Evolutionary conservation across 108 stramenopile genomes (phyloP).

Genomic region (Nitzschia palea): DNA sequence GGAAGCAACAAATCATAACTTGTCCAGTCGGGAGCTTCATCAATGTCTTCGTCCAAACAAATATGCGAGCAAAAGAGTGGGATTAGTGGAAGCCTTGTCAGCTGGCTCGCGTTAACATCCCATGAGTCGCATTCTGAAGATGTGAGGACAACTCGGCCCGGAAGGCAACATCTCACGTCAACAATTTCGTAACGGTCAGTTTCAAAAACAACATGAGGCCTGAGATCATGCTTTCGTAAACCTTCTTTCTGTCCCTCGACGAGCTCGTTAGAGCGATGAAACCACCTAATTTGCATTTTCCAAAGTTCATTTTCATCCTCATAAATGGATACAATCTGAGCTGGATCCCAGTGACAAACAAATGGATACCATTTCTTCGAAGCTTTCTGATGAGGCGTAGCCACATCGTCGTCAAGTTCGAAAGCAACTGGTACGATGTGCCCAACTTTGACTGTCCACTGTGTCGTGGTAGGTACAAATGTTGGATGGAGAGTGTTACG

Average conservation of each 20-base stretch:
- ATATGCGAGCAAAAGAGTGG: constrained; percentile 31
- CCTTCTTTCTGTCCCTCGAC: constrained; percentile 7
- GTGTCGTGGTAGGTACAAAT: constrained; percentile 5
- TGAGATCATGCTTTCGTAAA: constrained; percentile 7
- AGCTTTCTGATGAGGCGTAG: neutral
- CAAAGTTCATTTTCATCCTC: constrained; percentile 33
- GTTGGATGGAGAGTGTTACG: neutral
- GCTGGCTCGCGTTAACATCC: constrained; percentile 1
- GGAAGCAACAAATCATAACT: constrained; percentile 22
- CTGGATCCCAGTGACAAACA: constrained; percentile 49
- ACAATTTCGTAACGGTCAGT: constrained; percentile 25
- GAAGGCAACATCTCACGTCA: constrained; percentile 11
- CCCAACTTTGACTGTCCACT: constrained; percentile 34
- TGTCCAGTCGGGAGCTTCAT: constrained; percentile 23
- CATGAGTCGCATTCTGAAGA: constrained; percentile 7
- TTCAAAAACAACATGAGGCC: constrained; percentile 36
- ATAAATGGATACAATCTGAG: constrained; percentile 61
- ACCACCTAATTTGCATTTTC: constrained; percentile 59
- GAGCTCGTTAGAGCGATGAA: constrained; percentile 46
- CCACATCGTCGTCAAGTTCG: neutral
- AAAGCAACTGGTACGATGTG: constrained; percentile 22
- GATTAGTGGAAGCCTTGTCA: constrained; percentile 25
- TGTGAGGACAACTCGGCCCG: constrained; percentile 23
- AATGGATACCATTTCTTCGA: constrained; percentile 36
- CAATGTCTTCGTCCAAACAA: constrained; percentile 36